Percentiles rank a stretch among this genome's conserved stretches.
Conservation (phyloP, 163 green algal genomes). For the Scenedesmus sp. region DNA sequence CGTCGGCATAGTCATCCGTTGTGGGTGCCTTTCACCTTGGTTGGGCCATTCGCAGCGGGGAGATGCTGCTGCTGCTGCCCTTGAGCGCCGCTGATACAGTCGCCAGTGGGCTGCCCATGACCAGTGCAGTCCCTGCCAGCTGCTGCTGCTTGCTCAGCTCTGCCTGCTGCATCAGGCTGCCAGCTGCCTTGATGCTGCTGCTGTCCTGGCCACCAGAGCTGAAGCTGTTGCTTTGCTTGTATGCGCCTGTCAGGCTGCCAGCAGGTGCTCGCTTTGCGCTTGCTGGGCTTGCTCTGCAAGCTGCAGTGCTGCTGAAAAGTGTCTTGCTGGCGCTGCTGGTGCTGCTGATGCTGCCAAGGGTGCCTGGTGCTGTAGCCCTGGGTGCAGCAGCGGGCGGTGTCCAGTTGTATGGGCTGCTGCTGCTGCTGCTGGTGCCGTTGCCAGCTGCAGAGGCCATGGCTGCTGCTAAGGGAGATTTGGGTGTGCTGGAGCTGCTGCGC, state of each 20-base stretch:
- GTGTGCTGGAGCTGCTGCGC: not conserved
- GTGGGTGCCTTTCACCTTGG: not conserved
- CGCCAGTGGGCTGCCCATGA: not conserved
- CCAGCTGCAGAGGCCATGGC: not conserved
- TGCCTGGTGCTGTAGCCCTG: not conserved
- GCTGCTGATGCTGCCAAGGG: not conserved
- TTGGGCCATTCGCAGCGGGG: not conserved
- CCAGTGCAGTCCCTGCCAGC: not conserved
- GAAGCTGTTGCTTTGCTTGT: not conserved
- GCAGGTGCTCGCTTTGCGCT: not conserved
- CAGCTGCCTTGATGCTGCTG: not conserved
- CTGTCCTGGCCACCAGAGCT: not conserved
- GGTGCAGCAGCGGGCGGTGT: not conserved
- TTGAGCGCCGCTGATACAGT: not conserved
- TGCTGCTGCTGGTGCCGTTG: not conserved
- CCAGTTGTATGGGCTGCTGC: not conserved
- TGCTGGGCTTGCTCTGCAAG: not conserved
- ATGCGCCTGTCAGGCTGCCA: not conserved
- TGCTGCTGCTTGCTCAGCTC: constrained; percentile 1
- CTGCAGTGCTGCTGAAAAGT: not conserved
- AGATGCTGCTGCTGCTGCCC: not conserved
- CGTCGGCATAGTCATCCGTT: not conserved
- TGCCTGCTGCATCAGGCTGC: not conserved
- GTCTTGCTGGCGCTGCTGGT: not conserved
- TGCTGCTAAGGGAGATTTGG: not conserved